Conservation (phyloP, 1,284 basidiomycete genomes). For the Paramarasmius palmivorus region DNA sequence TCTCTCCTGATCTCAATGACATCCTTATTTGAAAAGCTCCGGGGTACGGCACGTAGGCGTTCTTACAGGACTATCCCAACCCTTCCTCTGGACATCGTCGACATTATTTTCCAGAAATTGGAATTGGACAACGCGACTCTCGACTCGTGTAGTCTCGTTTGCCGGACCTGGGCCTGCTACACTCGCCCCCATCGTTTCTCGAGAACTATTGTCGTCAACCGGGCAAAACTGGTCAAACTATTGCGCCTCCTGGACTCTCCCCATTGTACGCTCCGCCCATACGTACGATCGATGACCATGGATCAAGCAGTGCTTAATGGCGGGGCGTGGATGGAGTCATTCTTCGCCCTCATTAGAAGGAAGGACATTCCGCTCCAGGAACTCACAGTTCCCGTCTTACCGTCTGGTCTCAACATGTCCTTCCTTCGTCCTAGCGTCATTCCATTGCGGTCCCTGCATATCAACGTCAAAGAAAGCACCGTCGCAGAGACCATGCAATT, state of each 20-base stretch:
- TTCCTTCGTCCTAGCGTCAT: neutral
- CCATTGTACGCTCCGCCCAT: slow-evolving; percentile 1
- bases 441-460: neutral
- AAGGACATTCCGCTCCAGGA: neutral
- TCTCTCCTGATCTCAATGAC: no score
- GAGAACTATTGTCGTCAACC: neutral
- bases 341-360: neutral
- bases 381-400: neutral
- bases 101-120: neutral
- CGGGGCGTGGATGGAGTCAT: neutral
- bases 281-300: neutral
- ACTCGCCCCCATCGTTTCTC: neutral
- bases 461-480: neutral
- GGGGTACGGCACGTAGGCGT: neutral
- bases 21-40: no score
- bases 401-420: neutral
- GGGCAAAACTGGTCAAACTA: neutral
- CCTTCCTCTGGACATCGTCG: slow-evolving; percentile 1
- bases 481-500: neutral
- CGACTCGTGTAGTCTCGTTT: neutral
- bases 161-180: neutral
- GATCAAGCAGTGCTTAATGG: neutral
- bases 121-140: neutral
- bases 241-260: neutral
- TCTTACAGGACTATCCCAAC: neutral